phyloP scores from a whole-genome alignment of 2,329 filamentous ascomycete genomes.

The Cladophialophora immunda region DNA sequence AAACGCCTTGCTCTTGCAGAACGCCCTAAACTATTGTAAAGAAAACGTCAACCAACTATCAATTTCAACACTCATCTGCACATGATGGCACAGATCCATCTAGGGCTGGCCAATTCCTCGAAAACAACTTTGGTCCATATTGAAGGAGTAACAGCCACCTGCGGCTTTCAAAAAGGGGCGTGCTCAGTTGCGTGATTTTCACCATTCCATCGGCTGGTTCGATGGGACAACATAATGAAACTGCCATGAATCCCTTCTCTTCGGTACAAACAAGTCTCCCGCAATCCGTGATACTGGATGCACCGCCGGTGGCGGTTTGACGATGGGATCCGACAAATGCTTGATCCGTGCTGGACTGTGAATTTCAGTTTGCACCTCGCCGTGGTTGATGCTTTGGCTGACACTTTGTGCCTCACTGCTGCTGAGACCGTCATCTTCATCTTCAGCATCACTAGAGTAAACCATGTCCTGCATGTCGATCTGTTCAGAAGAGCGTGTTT shows the following conservation, averaged over 20 bases:
- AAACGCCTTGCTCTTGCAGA: constrained; percentile 3
- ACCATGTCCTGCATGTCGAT: constrained; percentile 12
- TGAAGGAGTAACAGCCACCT: neutral
- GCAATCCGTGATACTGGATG: constrained; percentile 17
- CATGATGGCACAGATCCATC: neutral
- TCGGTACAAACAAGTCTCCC: constrained; percentile 28
- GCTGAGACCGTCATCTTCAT: constrained; percentile 9
- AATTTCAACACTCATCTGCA: neutral
- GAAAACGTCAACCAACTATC: neutral
- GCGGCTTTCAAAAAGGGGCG: neutral
- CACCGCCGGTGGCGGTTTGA: constrained; percentile 18
- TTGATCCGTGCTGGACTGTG: constrained; percentile 18
- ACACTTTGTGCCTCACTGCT: constrained; percentile 18
- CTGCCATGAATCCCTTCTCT: constrained; percentile 35
- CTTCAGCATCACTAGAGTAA: constrained; percentile 17
- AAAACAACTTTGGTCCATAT: neutral
- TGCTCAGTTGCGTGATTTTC: neutral
- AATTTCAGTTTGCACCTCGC: constrained; percentile 3
- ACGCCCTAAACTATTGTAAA: neutral
- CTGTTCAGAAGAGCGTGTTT: constrained; percentile 26
- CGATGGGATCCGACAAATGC: constrained; percentile 32
- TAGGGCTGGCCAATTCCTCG: neutral
- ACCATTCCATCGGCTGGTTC: constrained; percentile 16
- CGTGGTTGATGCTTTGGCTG: neutral
- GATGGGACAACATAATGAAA: constrained; percentile 35